These are phyloP conservation scores for Zasmidium citrigriseum DNA, from an alignment of 2,329 filamentous ascomycete species.

Conservation along the genomic window DNA sequence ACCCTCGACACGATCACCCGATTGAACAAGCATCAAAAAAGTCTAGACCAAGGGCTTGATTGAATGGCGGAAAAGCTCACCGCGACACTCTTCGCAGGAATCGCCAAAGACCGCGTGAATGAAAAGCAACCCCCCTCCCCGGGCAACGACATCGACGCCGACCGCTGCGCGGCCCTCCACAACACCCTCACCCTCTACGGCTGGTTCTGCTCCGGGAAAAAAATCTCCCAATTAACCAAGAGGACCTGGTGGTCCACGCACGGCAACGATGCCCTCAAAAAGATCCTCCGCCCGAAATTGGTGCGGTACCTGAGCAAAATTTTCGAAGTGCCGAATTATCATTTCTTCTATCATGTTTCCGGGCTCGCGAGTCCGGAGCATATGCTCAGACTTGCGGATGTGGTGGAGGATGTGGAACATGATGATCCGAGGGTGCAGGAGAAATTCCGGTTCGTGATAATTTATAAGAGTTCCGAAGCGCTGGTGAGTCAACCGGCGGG, in stretches of 20 bases:
- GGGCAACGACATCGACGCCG: slow-evolving; percentile 29
- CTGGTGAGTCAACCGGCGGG: slow-evolving; percentile 34
- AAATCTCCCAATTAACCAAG: slow-evolving; percentile 31
- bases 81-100: slow-evolving; percentile 29
- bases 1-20: background rate
- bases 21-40: background rate
- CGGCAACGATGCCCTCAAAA: slow-evolving; percentile 28
- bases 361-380: slow-evolving; percentile 30
- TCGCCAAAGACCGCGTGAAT: slow-evolving; percentile 35
- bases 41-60: background rate
- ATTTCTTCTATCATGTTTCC: slow-evolving; percentile 37
- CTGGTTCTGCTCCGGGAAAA: slow-evolving; percentile 35
- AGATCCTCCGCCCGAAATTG: slow-evolving; percentile 29
- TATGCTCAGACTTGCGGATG: slow-evolving; percentile 32
- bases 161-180: slow-evolving; percentile 36
- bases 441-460: slow-evolving; percentile 33
- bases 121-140: slow-evolving; percentile 23
- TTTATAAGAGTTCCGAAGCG: slow-evolving; percentile 32
- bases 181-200: slow-evolving; percentile 37
- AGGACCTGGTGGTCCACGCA: slow-evolving; percentile 35
- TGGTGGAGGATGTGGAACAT: slow-evolving; percentile 32
- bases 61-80: background rate
- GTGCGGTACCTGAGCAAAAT: slow-evolving; percentile 34
- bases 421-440: slow-evolving; percentile 21
- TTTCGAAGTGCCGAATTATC: slow-evolving; percentile 34